Evolutionary conservation across 1,284 basidiomycete genomes (phyloP), one percentile per base, ranked within the genome.

Genomic region (Ganoderma multipileum): DNA sequence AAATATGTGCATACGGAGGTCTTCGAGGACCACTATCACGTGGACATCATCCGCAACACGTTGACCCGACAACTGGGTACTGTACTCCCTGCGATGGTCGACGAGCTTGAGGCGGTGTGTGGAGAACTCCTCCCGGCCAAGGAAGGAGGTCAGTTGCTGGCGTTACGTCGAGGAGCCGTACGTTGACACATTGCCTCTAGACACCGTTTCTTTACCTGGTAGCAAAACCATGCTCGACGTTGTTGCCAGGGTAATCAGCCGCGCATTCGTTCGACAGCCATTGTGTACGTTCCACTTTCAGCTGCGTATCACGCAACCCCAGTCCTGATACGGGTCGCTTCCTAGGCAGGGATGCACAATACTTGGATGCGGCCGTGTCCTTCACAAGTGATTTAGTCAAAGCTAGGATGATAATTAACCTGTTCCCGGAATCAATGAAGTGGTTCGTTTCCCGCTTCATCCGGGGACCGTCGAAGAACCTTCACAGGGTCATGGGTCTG

Each of bases 371-470:
- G 18, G 60, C 60, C 38, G 38, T 42, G n/a, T 61, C 41, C 12
- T 61, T 61, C 16, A 61, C 60, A 28, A 44, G 12, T 20, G 60
- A 61, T 42, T 28, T 61, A 28, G 60, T 61, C 60, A 61, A 61
- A 39, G 60, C 60, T 28, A 41, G 60, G 28, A 42, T 44, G 18
- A n/a, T 61, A 28, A 61, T 61, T 39, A 61, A 61, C 41, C 41
- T 61, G 23, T 61, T 44, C 41, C 60, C 60, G 23, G 60, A 61
- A 26, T 30, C 26, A 6, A 61, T 61, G 60, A 61, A 61, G 39
- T 39, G 39, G 60, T 61, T 50, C 26, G 47, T 50, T 26, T 60
- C 58, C 0, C 58, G 58, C 23, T 41, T 60, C 58, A 38, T 60
- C 33, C n/a, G 8, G 33, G 58, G 58, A 39, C 58, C 58, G 23